phyloP scores from a whole-genome alignment of 352 stramenopile genomes.

The Phytopythium cucurbitacearum region DNA sequence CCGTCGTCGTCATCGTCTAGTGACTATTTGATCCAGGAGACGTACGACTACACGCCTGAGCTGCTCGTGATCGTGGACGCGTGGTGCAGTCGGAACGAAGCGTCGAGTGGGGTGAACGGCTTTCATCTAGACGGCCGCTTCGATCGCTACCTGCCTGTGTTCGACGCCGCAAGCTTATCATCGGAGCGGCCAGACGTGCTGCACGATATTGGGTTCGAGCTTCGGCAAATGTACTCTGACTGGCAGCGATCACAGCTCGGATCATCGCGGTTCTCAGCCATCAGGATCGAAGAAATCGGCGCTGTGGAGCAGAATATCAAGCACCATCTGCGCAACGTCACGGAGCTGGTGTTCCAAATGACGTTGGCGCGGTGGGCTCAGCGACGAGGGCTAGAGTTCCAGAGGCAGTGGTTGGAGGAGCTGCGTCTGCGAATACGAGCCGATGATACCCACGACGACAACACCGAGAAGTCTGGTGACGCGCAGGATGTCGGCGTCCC shows the following conservation, averaged over 20 bases:
- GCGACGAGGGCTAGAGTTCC: constrained; percentile 10
- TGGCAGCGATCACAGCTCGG: constrained; percentile 27
- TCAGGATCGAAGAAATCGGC: constrained; percentile 33
- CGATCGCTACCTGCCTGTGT: constrained; percentile 15
- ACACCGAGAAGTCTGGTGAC: background rate
- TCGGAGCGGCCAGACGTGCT: constrained; percentile 19
- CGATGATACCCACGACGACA: background rate
- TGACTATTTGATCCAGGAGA: constrained; percentile 32
- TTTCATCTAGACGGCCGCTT: constrained; percentile 20
- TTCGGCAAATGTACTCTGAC: constrained; percentile 9
- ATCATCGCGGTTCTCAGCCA: constrained; percentile 10
- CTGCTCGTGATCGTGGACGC: constrained; percentile 36
- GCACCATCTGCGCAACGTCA: constrained; percentile 17
- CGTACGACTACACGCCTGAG: constrained; percentile 36
- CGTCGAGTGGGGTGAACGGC: constrained; percentile 6
- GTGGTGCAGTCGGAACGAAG: constrained; percentile 20
- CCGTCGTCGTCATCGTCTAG: constrained; percentile 5
- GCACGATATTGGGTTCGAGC: constrained; percentile 20
- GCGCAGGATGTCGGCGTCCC: background rate
- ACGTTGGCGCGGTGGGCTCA: constrained; percentile 44
- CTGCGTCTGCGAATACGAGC: constrained; percentile 5
- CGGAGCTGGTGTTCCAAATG: constrained; percentile 42
- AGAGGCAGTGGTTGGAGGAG: constrained; percentile 12
- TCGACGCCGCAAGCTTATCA: constrained; percentile 7
- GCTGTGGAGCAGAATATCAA: constrained; percentile 43